phyloP scores from a whole-genome alignment of 108 stramenopile species.

The Nannochloropsis gaditana region DNA sequence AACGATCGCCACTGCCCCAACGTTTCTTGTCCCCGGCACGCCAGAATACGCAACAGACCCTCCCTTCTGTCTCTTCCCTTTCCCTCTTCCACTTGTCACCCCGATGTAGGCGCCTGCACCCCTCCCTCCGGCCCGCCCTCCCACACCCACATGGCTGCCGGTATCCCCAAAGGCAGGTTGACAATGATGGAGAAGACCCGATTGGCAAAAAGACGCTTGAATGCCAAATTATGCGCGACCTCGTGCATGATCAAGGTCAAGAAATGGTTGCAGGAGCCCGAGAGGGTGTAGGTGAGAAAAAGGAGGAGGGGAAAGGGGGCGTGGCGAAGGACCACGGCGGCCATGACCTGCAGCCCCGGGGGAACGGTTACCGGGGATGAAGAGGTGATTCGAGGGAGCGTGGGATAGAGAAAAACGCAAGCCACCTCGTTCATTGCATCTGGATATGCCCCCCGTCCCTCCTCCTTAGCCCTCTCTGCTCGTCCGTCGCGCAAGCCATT shows the following conservation, averaged over 20 bases:
- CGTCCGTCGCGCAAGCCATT: too few relatives aligned
- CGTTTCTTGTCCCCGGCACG: too few relatives aligned
- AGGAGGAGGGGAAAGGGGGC: constrained; percentile 45
- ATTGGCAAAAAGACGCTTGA: constrained; percentile 63
- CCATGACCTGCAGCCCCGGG: constrained; percentile 50
- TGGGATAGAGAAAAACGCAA: neutral
- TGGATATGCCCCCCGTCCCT: neutral
- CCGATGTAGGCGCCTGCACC: neutral
- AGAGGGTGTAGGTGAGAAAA: constrained; percentile 60
- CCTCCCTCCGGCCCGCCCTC: neutral
- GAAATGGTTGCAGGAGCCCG: constrained; percentile 72
- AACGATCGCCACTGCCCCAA: too few relatives aligned
- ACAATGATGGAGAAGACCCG: constrained; percentile 68
- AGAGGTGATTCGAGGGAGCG: constrained; percentile 26
- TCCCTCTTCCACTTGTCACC: neutral
- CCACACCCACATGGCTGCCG: constrained; percentile 55
- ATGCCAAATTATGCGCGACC: constrained; percentile 76
- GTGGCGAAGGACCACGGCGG: neutral
- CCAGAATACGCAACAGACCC: too few relatives aligned
- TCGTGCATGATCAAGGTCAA: constrained; percentile 84
- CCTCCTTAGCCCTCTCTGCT: neutral
- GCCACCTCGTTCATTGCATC: neutral
- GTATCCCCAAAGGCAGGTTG: constrained; percentile 78
- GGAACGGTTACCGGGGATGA: neutral
- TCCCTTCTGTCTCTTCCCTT: neutral